Conservation (phyloP, 148 eudicot species). For the Diospyros lotus region DNA sequence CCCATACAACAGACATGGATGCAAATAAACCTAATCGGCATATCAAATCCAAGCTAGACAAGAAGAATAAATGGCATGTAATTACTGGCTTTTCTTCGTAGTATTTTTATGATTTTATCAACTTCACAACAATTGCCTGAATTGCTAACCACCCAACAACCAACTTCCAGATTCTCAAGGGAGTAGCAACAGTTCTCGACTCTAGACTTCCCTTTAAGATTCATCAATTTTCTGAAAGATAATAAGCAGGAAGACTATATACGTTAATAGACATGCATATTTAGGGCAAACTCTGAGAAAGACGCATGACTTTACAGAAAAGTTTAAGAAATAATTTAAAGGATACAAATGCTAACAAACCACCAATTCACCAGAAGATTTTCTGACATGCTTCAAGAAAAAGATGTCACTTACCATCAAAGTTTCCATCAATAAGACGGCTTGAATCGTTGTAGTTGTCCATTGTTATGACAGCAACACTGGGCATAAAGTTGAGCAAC, state of each 20-base stretch:
- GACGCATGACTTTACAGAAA: constrained; percentile 1
- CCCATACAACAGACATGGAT: background rate
- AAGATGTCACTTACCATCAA: constrained; percentile 49
- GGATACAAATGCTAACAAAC: background rate
- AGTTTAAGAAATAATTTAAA: background rate
- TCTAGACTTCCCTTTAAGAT: background rate
- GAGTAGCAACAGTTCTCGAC: background rate
- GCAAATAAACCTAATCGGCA: background rate
- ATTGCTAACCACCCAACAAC: background rate
- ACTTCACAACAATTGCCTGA: background rate
- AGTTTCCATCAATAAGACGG: constrained; percentile 82
- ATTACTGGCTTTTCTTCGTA: background rate
- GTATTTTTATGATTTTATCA: background rate
- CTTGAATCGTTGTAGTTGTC: constrained; percentile 81
- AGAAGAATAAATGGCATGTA: background rate
- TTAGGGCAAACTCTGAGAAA: background rate
- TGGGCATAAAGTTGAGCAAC: constrained; percentile 69
- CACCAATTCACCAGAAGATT: constrained; percentile 3
- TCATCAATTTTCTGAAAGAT: background rate
- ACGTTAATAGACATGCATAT: background rate
- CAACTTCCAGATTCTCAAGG: background rate
- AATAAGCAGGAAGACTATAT: background rate
- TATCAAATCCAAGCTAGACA: background rate
- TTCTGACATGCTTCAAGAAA: background rate
- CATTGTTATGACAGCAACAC: constrained; percentile 78